phyloP scores from a whole-genome alignment of 2,329 filamentous ascomycete species.

The Trematosphaeria pertusa region DNA sequence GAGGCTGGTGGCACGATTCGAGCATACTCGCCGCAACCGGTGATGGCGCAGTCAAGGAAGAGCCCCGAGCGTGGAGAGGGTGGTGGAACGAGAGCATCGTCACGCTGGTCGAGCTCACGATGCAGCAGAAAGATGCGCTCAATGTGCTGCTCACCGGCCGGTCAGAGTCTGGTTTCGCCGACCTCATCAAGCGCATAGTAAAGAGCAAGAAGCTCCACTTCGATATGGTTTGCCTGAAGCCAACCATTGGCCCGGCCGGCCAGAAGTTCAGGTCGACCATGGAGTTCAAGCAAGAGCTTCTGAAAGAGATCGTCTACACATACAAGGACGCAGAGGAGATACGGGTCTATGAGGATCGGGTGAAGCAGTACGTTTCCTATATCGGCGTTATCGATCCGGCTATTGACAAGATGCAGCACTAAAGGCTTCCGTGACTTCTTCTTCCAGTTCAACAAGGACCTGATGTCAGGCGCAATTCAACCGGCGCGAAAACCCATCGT shows the following conservation, averaged over 20 bases:
- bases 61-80: slow-evolving; percentile 82
- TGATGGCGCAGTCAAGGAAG: slow-evolving; percentile 80
- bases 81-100: slow-evolving; percentile 96
- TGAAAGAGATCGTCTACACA: slow-evolving; percentile 82
- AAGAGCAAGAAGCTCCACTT: slow-evolving; percentile 81
- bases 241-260: slow-evolving; percentile 78
- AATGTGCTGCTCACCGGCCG: slow-evolving; percentile 89
- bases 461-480: slow-evolving; percentile 52
- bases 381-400: slow-evolving; percentile 14
- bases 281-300: slow-evolving; percentile 88
- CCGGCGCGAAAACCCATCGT: slow-evolving; percentile 69
- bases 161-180: slow-evolving; percentile 76
- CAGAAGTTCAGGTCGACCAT: slow-evolving; percentile 84
- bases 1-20: slow-evolving; percentile 97
- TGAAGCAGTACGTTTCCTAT: slow-evolving; percentile 59
- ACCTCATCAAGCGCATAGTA: slow-evolving; percentile 82
- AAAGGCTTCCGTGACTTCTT: slow-evolving; percentile 88
- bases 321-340: slow-evolving; percentile 86
- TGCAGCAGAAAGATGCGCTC: slow-evolving; percentile 82
- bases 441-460: slow-evolving; percentile 72
- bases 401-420: slow-evolving; percentile 56
- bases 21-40: slow-evolving; percentile 87
- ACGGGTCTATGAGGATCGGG: slow-evolving; percentile 69
- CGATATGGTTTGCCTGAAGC: slow-evolving; percentile 88
- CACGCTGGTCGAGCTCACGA: slow-evolving; percentile 79